A percentile compares a stretch with the other conserved stretches of the same genome.
phyloP scores from a whole-genome alignment of 1,139 yeast genomes.

The Suhomyces panamericanus region DNA sequence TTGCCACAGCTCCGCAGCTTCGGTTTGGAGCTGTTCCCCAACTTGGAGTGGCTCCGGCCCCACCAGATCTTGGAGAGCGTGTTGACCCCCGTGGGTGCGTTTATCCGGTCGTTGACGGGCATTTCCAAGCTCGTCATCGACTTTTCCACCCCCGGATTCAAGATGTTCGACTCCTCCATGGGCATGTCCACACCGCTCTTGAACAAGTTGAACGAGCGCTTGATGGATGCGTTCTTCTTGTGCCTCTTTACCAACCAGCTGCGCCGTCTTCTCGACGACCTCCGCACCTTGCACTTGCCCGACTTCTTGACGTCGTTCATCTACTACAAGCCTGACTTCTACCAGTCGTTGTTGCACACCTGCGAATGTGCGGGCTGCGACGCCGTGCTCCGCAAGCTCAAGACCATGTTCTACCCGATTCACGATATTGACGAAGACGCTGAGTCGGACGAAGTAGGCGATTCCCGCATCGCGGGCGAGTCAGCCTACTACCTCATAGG shows the following conservation, averaged over 20 bases:
- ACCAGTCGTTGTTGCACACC: constrained; percentile 37
- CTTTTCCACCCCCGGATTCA: constrained; percentile 41
- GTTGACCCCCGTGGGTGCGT: constrained; percentile 35
- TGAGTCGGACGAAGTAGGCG: constrained; percentile 13
- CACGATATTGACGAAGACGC: constrained; percentile 13
- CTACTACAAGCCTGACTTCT: constrained; percentile 42
- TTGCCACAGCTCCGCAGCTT: constrained; percentile 34
- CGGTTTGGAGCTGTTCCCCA: constrained; percentile 38
- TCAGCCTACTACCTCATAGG: constrained; percentile 38
- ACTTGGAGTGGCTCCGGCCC: constrained; percentile 41
- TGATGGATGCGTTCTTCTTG: constrained; percentile 40
- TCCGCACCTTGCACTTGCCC: constrained; percentile 34
- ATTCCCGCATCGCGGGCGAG: constrained; percentile 24
- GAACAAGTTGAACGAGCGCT: constrained; percentile 36
- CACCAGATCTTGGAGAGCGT: constrained; percentile 36
- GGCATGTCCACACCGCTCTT: constrained; percentile 32
- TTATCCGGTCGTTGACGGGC: constrained; percentile 27
- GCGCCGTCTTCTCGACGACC: constrained; percentile 12
- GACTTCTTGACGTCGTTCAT: constrained; percentile 43
- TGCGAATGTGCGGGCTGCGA: constrained; percentile 42
- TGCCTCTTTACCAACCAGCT: constrained; percentile 21
- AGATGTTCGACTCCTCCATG: constrained; percentile 38
- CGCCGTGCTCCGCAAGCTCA: constrained; percentile 26
- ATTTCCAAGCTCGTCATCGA: constrained; percentile 32
- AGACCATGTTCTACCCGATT: constrained; percentile 27